Conservation (phyloP, 768 basidiomycete genomes). For the Amanita fuliginea region DNA sequence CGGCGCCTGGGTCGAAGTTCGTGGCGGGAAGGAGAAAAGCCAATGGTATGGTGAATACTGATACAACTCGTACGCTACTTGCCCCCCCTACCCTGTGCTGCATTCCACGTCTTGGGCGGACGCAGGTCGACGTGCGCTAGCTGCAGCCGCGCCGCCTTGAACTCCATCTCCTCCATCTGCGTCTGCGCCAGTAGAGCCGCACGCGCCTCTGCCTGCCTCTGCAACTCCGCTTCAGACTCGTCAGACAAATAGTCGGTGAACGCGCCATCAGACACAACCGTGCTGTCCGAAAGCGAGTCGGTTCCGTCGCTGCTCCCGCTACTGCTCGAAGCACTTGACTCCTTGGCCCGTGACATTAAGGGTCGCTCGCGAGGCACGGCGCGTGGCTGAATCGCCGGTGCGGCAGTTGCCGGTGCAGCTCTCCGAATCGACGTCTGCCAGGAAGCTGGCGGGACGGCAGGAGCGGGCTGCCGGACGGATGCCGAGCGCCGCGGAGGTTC, state of each 20-base stretch:
- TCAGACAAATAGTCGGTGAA: conserved; percentile 90
- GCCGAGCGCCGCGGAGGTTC: conserved; percentile 39
- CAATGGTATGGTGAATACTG: not conserved
- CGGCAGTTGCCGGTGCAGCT: not conserved
- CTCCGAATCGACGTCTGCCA: conserved; percentile 9
- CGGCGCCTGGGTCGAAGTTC: conserved; percentile 67
- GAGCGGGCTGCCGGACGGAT: conserved; percentile 14
- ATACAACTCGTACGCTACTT: not conserved
- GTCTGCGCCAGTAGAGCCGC: conserved; percentile 73
- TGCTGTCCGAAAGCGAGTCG: conserved; percentile 59
- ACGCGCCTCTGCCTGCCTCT: conserved; percentile 74
- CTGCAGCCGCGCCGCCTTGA: conserved; percentile 70
- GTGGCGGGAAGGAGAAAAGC: conserved; percentile 23
- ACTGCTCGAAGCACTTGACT: conserved; percentile 44
- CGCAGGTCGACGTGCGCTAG: conserved; percentile 64
- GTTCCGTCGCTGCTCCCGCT: conserved; percentile 55
- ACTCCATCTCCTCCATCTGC: conserved; percentile 71
- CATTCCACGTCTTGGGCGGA: conserved; percentile 69
- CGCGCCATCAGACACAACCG: conserved; percentile 75
- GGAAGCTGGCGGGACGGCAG: conserved; percentile 26
- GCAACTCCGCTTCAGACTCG: conserved; percentile 83
- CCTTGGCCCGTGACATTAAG: conserved; percentile 20
- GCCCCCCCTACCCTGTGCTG: conserved; percentile 19
- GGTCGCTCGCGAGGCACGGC: conserved; percentile 16
- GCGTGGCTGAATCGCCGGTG: not conserved